Evolutionary conservation across 129 eudicot genomes (phyloP).

Genomic region (Chrysanthemum seticuspe): DNA sequence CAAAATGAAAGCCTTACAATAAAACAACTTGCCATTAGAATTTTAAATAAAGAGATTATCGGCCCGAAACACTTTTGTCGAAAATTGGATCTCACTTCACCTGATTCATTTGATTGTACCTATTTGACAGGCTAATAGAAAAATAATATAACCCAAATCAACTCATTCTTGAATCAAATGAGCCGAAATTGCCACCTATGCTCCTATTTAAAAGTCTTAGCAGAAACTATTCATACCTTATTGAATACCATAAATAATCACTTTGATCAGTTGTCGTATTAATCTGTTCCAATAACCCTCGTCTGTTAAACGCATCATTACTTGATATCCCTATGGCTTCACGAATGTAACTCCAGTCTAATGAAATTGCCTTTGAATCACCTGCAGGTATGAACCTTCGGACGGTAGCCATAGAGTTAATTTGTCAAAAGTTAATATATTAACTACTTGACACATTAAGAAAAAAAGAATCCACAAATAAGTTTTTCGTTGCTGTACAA

Average conservation of each 20-base stretch:
- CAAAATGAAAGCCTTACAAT: too few species aligned
- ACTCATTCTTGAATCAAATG: too few species aligned
- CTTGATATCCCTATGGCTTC: conserved; percentile 88
- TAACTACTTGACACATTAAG: too few species aligned
- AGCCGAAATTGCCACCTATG: too few species aligned
- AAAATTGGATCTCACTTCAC: too few species aligned
- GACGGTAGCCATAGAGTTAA: conserved; percentile 63
- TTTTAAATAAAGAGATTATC: too few species aligned
- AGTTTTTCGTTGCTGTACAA: neutral
- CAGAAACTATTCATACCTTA: conserved; percentile 49
- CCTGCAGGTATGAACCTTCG: conserved; percentile 45
- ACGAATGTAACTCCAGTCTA: conserved; percentile 69
- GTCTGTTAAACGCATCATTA: conserved; percentile 44
- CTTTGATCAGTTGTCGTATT: conserved; percentile 91
- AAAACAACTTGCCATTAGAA: too few species aligned
- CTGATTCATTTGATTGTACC: too few species aligned
- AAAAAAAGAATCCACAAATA: neutral
- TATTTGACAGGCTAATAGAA: too few species aligned
- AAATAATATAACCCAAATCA: too few species aligned
- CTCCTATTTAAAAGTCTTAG: too few species aligned
- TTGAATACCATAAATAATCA: conserved; percentile 88
- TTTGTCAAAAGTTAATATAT: conserved; percentile 41
- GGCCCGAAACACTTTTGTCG: too few species aligned
- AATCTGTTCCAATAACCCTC: conserved; percentile 74
- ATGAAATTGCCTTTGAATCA: conserved; percentile 42